Evolutionary conservation across 176 grass and related monocot genomes (phyloP).

Genomic region (Hordeum marinum): DNA sequence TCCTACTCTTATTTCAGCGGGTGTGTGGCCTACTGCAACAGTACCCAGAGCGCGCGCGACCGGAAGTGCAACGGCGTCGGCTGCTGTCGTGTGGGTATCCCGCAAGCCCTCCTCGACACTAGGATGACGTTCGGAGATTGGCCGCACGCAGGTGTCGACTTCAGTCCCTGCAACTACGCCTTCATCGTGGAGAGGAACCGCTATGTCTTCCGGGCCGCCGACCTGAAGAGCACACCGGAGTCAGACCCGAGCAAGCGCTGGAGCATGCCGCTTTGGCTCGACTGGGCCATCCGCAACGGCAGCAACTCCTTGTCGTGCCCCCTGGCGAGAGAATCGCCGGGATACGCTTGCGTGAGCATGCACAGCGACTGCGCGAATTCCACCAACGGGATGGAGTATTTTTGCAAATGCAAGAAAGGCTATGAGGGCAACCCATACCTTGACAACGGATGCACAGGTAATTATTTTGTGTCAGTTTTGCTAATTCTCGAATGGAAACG

Average conservation of each 20-base stretch:
- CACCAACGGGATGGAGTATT: background rate
- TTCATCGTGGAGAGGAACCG: background rate
- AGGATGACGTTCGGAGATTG: background rate
- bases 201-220: background rate
- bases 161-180: background rate
- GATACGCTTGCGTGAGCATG: slow-evolving; percentile 24
- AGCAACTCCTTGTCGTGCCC: background rate
- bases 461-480: background rate
- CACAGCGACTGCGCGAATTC: background rate
- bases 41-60: background rate
- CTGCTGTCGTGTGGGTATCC: background rate
- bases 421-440: slow-evolving; percentile 6
- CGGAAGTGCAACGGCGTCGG: background rate
- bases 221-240: background rate
- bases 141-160: background rate
- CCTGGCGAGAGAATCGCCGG: background rate
- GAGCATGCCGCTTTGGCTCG: background rate
- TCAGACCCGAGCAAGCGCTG: background rate
- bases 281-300: background rate
- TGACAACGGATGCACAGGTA: background rate
- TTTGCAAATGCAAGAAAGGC: slow-evolving; percentile 2
- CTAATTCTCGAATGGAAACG: too few relatives aligned
- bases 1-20: background rate
- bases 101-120: background rate
- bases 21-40: background rate